Percentiles rank a stretch among this genome's conserved stretches.
Evolutionary conservation across 768 basidiomycete genomes (phyloP).

Genomic region (Auricularia sp.): DNA sequence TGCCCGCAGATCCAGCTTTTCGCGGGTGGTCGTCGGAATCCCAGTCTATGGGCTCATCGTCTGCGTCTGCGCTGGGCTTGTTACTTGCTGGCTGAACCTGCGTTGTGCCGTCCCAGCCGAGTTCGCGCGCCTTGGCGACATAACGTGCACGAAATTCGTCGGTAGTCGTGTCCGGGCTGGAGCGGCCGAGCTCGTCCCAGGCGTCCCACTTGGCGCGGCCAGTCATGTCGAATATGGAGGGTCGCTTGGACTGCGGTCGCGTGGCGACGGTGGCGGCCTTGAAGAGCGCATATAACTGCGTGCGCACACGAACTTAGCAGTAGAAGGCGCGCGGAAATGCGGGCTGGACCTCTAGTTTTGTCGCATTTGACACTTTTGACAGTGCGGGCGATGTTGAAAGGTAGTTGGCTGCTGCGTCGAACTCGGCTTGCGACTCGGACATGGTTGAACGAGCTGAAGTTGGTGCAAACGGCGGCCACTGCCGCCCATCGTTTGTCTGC

Average conservation of each 20-base stretch:
- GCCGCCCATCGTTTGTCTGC: too few species aligned
- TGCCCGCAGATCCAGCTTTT: background rate
- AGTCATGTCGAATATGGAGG: conserved; percentile 68
- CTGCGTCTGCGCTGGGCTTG: conserved; percentile 15
- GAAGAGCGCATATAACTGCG: conserved; percentile 75
- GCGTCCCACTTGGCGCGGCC: conserved; percentile 85
- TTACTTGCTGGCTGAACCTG: background rate
- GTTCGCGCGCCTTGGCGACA: conserved; percentile 49
- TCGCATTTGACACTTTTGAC: conserved; percentile 42
- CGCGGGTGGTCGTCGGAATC: background rate
- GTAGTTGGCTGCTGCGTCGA: conserved; percentile 54
- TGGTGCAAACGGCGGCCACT: too few species aligned
- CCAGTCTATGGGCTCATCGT: conserved; percentile 19
- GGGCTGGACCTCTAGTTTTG: conserved; percentile 62
- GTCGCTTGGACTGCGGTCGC: conserved; percentile 44
- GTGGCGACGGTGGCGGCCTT: conserved; percentile 57
- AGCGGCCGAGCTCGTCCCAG: conserved; percentile 47
- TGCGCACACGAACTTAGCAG: conserved; percentile 3
- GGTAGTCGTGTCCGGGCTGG: conserved; percentile 32
- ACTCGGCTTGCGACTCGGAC: conserved; percentile 13
- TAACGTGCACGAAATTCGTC: conserved; percentile 50
- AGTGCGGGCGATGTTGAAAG: conserved; percentile 41
- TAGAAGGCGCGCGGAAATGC: too few species aligned
- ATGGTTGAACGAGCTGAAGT: too few species aligned
- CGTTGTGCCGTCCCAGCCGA: conserved; percentile 52